These are phyloP conservation scores for Phoenix roebelenii DNA, from an alignment of 176 grass and related monocot species.

Conservation along the genomic window DNA sequence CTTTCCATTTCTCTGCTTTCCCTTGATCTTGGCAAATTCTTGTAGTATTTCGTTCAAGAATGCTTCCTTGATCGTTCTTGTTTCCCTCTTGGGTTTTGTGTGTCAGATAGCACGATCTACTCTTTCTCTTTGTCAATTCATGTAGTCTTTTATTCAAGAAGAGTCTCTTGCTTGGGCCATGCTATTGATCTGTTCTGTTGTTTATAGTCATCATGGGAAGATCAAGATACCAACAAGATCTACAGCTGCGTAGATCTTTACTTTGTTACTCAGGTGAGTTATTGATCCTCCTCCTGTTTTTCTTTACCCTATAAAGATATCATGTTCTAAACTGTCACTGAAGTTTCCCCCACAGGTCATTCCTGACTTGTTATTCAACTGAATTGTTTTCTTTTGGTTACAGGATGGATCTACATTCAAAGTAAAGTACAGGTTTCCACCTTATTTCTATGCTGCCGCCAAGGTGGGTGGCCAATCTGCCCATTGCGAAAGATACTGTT, in stretches of 20 bases:
- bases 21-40: background rate
- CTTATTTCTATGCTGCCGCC: constrained; percentile 91
- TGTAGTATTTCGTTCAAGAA: too few species aligned
- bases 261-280: constrained; percentile 71
- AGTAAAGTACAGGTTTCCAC: constrained; percentile 79
- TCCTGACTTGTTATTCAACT: background rate
- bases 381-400: constrained; percentile 17
- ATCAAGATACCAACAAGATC: constrained; percentile 77
- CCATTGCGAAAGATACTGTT: background rate
- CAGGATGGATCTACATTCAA: constrained; percentile 95
- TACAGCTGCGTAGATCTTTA: constrained; percentile 92
- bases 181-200: background rate
- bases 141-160: constrained; percentile 2
- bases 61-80: background rate
- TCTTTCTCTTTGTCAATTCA: background rate
- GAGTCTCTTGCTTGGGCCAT: too few species aligned
- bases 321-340: too few species aligned
- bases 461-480: constrained; percentile 40
- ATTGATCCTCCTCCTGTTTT: background rate
- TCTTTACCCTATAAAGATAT: too few species aligned
- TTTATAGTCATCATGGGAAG: constrained; percentile 91
- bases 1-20: background rate
- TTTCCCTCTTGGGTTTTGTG: constrained; percentile 3
- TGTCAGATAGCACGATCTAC: background rate
- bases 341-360: too few species aligned